Percentiles rank a stretch among this genome's conserved stretches.
Conservation (phyloP, 2,329 filamentous ascomycete species). For the Fusarium sp. region DNA sequence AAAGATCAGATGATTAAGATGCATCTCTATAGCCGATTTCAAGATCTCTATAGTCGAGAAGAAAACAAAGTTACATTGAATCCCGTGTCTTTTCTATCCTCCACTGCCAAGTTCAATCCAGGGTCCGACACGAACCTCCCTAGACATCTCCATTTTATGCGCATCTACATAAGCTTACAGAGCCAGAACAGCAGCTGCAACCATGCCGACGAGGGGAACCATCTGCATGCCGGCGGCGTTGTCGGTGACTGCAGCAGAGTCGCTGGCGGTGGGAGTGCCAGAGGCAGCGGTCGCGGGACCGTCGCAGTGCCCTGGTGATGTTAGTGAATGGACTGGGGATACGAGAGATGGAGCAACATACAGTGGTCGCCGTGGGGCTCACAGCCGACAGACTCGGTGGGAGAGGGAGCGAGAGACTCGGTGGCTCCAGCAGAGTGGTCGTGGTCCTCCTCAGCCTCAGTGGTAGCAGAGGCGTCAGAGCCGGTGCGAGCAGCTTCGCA, state of each 20-base stretch:
- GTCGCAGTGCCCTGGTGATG: constrained; percentile 44
- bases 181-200: constrained; percentile 44
- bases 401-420: constrained; percentile 26
- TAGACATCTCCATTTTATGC: background rate
- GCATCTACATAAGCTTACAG: constrained; percentile 27
- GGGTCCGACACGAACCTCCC: constrained; percentile 28
- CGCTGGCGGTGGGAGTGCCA: constrained; percentile 20
- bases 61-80: constrained; percentile 16
- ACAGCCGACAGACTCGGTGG: constrained; percentile 47
- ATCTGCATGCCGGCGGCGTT: constrained; percentile 36
- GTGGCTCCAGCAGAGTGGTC: constrained; percentile 35
- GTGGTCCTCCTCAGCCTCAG: constrained; percentile 30
- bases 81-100: constrained; percentile 38
- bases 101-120: constrained; percentile 30
- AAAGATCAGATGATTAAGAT: constrained; percentile 14
- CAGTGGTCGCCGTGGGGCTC: constrained; percentile 48
- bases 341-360: background rate
- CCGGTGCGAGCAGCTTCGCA: constrained; percentile 45
- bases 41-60: background rate
- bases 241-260: constrained; percentile 23
- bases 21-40: constrained; percentile 12
- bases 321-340: background rate
- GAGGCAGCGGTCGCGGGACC: constrained; percentile 31
- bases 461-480: constrained; percentile 25
- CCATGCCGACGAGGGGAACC: constrained; percentile 43